Conservation (phyloP, 768 basidiomycete species). For the Leccinum olivaceopallidum region DNA sequence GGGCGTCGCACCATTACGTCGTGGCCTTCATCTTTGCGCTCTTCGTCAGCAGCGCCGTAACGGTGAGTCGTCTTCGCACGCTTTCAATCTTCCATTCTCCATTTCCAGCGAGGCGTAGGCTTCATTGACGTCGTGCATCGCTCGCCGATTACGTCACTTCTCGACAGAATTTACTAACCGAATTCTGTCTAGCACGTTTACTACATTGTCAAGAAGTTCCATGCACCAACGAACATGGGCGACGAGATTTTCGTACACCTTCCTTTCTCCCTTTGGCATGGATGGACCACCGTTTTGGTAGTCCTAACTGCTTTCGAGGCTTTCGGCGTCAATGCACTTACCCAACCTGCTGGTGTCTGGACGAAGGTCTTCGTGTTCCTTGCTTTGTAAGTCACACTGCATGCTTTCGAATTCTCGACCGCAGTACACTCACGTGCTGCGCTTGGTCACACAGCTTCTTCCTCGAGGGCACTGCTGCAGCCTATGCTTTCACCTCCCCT, state of each 20-base stretch:
- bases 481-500: conserved; percentile 87
- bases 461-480: conserved; percentile 89
- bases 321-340: conserved; percentile 76
- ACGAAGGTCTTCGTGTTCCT: conserved; percentile 97
- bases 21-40: conserved; percentile 86
- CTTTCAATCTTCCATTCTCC: conserved; percentile 15
- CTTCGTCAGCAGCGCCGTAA: conserved; percentile 76
- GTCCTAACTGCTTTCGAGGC: conserved; percentile 84
- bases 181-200: conserved; percentile 70
- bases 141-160: conserved; percentile 3
- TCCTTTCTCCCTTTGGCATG: conserved; percentile 95
- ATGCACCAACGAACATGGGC: conserved; percentile 57
- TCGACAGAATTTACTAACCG: conserved; percentile 13
- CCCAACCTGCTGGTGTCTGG: conserved; percentile 74
- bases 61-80: conserved; percentile 31
- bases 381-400: conserved; percentile 55
- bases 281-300: conserved; percentile 86
- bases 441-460: conserved; percentile 59
- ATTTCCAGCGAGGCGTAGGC: conserved; percentile 10
- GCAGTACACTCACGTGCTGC: conserved; percentile 10
- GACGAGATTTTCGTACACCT: conserved; percentile 94
- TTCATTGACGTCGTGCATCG: conserved; percentile 2
- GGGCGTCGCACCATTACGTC: conserved; percentile 76
- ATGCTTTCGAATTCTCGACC: background rate
- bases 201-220: conserved; percentile 89